phyloP scores from a whole-genome alignment of 2,329 filamentous ascomycete species.

The Ophiostoma angusticollis region DNA sequence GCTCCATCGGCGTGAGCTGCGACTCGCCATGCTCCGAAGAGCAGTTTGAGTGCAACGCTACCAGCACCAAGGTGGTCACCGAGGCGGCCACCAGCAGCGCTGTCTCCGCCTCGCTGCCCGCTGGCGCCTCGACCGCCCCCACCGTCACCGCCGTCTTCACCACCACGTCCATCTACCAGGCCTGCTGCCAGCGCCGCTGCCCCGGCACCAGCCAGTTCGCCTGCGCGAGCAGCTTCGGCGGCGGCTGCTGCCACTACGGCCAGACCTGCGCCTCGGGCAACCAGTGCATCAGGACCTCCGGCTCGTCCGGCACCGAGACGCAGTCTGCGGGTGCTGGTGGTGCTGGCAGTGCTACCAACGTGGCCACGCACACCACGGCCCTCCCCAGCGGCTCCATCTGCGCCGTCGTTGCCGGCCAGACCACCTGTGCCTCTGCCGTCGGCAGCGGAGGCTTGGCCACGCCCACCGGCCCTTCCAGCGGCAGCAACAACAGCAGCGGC shows the following conservation, averaged over 20 bases:
- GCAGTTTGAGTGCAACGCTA: conserved; percentile 20
- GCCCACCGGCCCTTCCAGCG: conserved; percentile 3
- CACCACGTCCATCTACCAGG: conserved; percentile 16
- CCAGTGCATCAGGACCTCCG: conserved; percentile 22
- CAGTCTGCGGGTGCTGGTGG: no score
- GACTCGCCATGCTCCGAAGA: conserved; percentile 18
- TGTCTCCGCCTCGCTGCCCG: conserved; percentile 1
- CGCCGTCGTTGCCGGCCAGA: conserved; percentile 25
- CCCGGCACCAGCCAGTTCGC: conserved; percentile 29
- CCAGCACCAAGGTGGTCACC: conserved; percentile 18
- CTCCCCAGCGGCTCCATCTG: conserved; percentile 35
- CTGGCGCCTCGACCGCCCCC: conserved; percentile 8
- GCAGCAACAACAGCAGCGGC: conserved; percentile 3
- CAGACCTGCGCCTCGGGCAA: conserved; percentile 27
- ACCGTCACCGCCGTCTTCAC: conserved; percentile 15
- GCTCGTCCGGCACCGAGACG: conserved; percentile 12
- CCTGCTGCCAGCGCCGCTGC: conserved; percentile 30
- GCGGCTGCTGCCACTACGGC: conserved; percentile 36
- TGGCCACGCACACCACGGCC: conserved; percentile 5
- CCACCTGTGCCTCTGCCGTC: conserved; percentile 27
- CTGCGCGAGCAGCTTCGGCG: conserved; percentile 31
- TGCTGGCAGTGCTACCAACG: neutral
- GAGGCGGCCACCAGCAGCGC: conserved; percentile 1
- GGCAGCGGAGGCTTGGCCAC: conserved; percentile 17
- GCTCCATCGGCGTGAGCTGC: conserved; percentile 20